Evolutionary conservation across 805 yeast species (phyloP).

Genomic region (Clavispora fructus): DNA sequence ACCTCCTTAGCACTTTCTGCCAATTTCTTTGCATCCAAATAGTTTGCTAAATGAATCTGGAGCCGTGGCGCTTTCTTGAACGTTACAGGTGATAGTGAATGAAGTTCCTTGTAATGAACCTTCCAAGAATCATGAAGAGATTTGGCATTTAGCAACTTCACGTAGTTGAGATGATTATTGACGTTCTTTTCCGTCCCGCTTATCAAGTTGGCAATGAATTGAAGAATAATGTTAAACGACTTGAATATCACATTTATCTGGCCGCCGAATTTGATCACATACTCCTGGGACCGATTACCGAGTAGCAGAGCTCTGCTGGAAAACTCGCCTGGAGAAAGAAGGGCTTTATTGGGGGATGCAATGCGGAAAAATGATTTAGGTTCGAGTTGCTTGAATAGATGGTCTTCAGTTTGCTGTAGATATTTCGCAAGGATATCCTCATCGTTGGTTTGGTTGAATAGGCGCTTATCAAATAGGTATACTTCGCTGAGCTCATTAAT

Average conservation of each 20-base stretch:
- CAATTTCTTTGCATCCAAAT: constrained; percentile 27
- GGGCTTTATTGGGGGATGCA: constrained; percentile 5
- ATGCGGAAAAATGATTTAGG: neutral
- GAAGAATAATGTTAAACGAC: constrained; percentile 42
- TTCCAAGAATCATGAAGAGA: constrained; percentile 36
- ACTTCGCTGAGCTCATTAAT: constrained; percentile 49
- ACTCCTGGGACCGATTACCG: constrained; percentile 13
- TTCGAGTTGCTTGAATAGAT: neutral
- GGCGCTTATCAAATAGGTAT: constrained; percentile 58
- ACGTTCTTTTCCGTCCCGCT: constrained; percentile 45
- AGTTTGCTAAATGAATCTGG: constrained; percentile 24
- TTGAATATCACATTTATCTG: constrained; percentile 41
- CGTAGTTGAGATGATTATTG: constrained; percentile 30
- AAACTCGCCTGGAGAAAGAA: constrained; percentile 20
- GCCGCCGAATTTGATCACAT: constrained; percentile 20
- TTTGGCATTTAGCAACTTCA: constrained; percentile 35
- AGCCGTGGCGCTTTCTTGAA: constrained; percentile 30
- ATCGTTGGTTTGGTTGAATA: constrained; percentile 36
- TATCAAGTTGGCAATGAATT: constrained; percentile 45
- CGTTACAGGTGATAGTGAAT: neutral
- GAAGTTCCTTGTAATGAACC: constrained; percentile 27
- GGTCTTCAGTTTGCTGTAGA: constrained; percentile 9
- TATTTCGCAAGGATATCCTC: constrained; percentile 5
- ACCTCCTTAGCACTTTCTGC: constrained; percentile 25
- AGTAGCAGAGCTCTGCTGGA: neutral